Conservation (phyloP, 2,329 filamentous ascomycete genomes). For the Lecanoromycetidae sp. region DNA sequence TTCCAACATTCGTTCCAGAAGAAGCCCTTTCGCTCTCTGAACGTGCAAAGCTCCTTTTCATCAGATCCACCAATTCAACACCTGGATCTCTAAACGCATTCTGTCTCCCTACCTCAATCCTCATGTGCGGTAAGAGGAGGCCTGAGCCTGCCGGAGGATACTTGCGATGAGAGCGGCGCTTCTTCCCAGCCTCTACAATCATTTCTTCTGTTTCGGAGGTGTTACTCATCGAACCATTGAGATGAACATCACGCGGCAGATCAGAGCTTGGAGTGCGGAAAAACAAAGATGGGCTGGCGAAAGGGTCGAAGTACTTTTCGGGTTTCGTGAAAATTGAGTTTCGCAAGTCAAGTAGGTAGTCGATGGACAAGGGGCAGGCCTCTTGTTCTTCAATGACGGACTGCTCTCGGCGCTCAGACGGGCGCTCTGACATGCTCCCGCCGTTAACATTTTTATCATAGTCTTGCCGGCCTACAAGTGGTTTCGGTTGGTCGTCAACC, state of each 20-base stretch:
- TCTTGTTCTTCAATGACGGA: too few species aligned
- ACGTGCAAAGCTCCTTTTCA: conserved; percentile 31
- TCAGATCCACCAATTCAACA: conserved; percentile 29
- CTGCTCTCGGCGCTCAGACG: too few species aligned
- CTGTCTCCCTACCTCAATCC: conserved; percentile 28
- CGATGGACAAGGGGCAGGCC: background rate
- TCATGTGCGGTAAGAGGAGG: conserved; percentile 31
- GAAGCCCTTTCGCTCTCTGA: conserved; percentile 9
- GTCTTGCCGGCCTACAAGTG: too few species aligned
- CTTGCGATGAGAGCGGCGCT: conserved; percentile 25
- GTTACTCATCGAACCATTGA: background rate
- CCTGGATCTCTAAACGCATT: conserved; percentile 31
- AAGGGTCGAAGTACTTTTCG: conserved; percentile 37
- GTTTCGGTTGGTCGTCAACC: too few species aligned
- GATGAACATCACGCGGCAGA: conserved; percentile 16
- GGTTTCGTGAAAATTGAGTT: conserved; percentile 31
- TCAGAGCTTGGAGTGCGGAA: conserved; percentile 34
- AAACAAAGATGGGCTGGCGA: conserved; percentile 39
- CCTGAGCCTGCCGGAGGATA: conserved; percentile 32
- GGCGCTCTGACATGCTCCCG: too few species aligned
- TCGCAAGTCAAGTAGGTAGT: conserved; percentile 20
- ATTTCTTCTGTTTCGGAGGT: background rate
- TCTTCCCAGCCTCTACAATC: conserved; percentile 2
- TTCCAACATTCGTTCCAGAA: background rate
- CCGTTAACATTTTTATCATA: too few species aligned